A percentile compares a stretch with the other conserved stretches of the same genome.
These are phyloP conservation scores for Lycium ferocissimum DNA, from an alignment of 257 asterid species.

Conservation along the genomic window DNA sequence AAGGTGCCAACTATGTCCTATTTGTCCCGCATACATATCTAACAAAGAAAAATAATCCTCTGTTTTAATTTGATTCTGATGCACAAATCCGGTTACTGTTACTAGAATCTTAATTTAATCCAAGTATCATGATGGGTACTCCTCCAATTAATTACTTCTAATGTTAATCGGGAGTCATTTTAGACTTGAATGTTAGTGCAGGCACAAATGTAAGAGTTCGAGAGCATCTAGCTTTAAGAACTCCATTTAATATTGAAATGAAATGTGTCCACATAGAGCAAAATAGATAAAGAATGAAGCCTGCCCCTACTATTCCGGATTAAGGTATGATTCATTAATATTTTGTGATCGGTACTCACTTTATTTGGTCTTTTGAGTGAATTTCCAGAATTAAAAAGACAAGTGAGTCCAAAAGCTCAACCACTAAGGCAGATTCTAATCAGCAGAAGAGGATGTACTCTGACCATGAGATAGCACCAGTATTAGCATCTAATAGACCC, in stretches of 20 bases:
- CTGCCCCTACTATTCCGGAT: not conserved
- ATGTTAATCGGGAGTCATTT: not conserved
- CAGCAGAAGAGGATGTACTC: not conserved
- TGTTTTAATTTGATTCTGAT: not conserved
- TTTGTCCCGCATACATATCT: not conserved
- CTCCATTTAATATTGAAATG: not conserved
- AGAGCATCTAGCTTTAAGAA: conserved; percentile 5
- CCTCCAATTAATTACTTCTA: not conserved
- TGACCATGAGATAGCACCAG: conserved; percentile 4
- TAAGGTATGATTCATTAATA: not conserved
- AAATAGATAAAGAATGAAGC: not conserved
- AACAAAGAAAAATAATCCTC: not conserved
- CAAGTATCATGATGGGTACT: not conserved
- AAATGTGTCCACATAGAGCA: not conserved
- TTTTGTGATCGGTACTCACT: not conserved
- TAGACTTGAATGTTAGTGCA: not conserved
- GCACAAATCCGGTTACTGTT: not conserved
- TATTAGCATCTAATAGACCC: conserved; percentile 13
- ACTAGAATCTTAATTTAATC: not conserved
- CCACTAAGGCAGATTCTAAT: conserved; percentile 1
- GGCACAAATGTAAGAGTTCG: not conserved
- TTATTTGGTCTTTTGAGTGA: not conserved
- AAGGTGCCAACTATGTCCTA: not conserved
- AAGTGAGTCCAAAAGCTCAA: conserved; percentile 24
- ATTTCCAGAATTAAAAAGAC: not conserved